phyloP scores from a whole-genome alignment of 306 rosid species.

The Vachellia collinsii region DNA sequence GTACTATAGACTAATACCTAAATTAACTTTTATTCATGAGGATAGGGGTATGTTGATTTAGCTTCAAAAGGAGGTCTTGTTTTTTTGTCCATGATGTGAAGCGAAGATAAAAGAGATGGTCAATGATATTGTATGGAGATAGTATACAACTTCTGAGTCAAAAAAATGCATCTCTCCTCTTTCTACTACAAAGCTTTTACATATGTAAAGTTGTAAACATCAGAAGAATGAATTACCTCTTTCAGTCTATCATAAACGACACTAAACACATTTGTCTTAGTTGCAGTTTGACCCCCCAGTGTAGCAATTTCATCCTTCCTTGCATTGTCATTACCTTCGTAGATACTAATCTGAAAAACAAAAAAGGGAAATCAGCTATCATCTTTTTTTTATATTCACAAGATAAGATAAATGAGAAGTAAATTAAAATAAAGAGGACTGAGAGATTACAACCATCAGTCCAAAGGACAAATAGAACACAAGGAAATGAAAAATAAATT shows the following conservation, averaged over 20 bases:
- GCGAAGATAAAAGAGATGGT: neutral
- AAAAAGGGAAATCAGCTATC: slow-evolving; percentile 9
- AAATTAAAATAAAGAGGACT: neutral
- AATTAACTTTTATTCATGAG: no score
- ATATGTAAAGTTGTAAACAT: neutral
- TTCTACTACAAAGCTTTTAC: neutral
- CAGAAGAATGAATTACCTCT: slow-evolving; percentile 56
- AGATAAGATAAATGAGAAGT: neutral
- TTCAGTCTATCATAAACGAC: slow-evolving; percentile 93
- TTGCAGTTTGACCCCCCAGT: slow-evolving; percentile 91
- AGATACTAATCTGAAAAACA: slow-evolving; percentile 65
- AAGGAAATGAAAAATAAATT: neutral
- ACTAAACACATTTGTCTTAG: slow-evolving; percentile 85
- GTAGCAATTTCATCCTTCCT: slow-evolving; percentile 97
- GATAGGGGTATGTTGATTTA: no score
- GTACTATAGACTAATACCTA: no score
- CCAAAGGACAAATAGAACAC: neutral
- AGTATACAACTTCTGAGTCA: neutral
- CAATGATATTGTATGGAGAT: no score
- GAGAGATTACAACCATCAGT: neutral
- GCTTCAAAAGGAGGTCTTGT: no score
- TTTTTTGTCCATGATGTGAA: no score
- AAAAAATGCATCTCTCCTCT: neutral
- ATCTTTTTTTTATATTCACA: neutral
- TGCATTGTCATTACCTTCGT: slow-evolving; percentile 82